Conservation (phyloP, 805 yeast genomes). For the Candida endomychidarum region DNA sequence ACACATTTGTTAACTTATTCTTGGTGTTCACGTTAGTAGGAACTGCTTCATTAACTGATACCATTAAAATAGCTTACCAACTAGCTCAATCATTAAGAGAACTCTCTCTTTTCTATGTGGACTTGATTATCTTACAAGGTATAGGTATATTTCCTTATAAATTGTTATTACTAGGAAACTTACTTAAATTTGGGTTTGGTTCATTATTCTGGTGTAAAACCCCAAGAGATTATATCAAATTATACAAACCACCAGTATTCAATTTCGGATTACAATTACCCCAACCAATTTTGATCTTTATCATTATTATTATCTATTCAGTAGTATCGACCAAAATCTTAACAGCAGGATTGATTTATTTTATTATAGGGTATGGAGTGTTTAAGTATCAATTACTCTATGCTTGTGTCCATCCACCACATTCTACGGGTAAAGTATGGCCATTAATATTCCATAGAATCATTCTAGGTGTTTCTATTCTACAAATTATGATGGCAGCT, state of each 20-base stretch:
- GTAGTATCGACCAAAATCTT: slow-evolving; percentile 87
- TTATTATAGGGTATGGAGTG: slow-evolving; percentile 81
- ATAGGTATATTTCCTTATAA: slow-evolving; percentile 90
- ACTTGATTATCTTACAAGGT: slow-evolving; percentile 76
- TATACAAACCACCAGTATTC: slow-evolving; percentile 87
- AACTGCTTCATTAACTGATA: slow-evolving; percentile 85
- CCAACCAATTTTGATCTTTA: slow-evolving; percentile 81
- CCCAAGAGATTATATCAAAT: slow-evolving; percentile 73
- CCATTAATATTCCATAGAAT: slow-evolving; percentile 83
- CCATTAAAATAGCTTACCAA: slow-evolving; percentile 83
- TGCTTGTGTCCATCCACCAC: slow-evolving; percentile 92
- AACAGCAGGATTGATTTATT: slow-evolving; percentile 80
- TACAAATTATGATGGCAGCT: slow-evolving; percentile 93
- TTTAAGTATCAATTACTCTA: slow-evolving; percentile 88
- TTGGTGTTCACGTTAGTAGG: slow-evolving; percentile 93
- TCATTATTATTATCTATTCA: slow-evolving; percentile 83
- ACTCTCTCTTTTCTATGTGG: slow-evolving; percentile 85
- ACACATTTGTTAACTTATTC: slow-evolving; percentile 90
- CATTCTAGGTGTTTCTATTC: slow-evolving; percentile 73
- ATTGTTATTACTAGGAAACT: slow-evolving; percentile 74
- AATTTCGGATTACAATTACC: slow-evolving; percentile 91
- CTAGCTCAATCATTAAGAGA: slow-evolving; percentile 79
- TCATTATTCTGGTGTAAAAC: slow-evolving; percentile 67
- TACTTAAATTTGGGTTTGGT: slow-evolving; percentile 63
- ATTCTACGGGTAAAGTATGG: slow-evolving; percentile 97